phyloP scores from a whole-genome alignment of 768 basidiomycete species.

The Inosperma sp. region DNA sequence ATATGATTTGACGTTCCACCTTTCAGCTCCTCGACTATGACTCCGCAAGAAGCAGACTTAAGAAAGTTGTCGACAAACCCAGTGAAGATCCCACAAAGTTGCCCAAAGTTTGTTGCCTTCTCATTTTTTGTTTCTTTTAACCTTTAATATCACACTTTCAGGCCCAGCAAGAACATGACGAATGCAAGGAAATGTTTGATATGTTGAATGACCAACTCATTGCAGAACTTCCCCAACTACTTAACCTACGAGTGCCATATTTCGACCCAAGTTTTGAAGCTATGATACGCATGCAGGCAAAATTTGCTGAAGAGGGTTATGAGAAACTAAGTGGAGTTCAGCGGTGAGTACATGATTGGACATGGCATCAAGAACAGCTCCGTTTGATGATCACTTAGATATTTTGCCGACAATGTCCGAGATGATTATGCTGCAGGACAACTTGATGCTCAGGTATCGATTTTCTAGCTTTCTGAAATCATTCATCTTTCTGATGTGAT shows the following conservation, averaged over 20 bases:
- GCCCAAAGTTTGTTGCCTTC: slow-evolving; percentile 53
- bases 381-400: slow-evolving; percentile 40
- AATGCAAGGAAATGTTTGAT: slow-evolving; percentile 91
- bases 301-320: slow-evolving; percentile 97
- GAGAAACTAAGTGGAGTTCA: slow-evolving; percentile 95
- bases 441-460: slow-evolving; percentile 82
- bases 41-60: slow-evolving; percentile 81
- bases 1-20: background rate
- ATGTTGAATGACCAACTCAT: slow-evolving; percentile 91
- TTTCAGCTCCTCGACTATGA: slow-evolving; percentile 91
- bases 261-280: slow-evolving; percentile 99
- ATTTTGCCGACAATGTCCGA: slow-evolving; percentile 83
- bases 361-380: background rate
- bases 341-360: slow-evolving; percentile 42
- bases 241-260: slow-evolving; percentile 95
- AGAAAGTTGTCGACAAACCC: slow-evolving; percentile 88
- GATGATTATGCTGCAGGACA: slow-evolving; percentile 98
- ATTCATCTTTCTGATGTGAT: background rate
- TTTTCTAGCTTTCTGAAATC: slow-evolving; percentile 12
- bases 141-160: slow-evolving; percentile 25
- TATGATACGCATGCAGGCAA: slow-evolving; percentile 97
- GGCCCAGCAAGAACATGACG: slow-evolving; percentile 96
- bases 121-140: background rate
- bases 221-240: slow-evolving; percentile 81
- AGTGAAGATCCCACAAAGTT: slow-evolving; percentile 90